Conservation (phyloP, 257 asterid species). For the Solanum chmielewskii region DNA sequence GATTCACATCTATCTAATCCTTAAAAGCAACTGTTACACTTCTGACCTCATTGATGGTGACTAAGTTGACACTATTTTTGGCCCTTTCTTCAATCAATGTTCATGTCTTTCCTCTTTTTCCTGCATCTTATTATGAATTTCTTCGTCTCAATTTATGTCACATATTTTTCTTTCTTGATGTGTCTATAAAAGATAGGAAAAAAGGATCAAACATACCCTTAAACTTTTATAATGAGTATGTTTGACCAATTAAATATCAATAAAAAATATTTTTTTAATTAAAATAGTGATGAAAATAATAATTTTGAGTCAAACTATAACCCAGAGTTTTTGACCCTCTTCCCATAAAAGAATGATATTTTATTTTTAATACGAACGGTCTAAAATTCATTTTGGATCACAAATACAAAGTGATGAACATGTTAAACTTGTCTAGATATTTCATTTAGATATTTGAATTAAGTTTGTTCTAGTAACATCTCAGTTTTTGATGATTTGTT, state of each 20-base stretch:
- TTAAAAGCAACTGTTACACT: conserved; percentile 26
- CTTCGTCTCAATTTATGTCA: background rate
- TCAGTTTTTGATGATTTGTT: background rate
- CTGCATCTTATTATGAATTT: background rate
- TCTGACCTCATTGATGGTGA: conserved; percentile 49
- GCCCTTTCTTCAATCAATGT: conserved; percentile 9
- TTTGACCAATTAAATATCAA: too few species aligned
- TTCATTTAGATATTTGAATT: background rate
- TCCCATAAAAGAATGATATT: background rate
- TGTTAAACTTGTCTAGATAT: background rate
- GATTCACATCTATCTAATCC: conserved; percentile 32
- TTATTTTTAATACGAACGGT: background rate
- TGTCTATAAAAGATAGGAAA: background rate
- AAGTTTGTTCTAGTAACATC: background rate
- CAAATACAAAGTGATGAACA: background rate
- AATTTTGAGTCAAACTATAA: too few species aligned
- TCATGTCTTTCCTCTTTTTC: background rate
- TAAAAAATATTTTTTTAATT: too few species aligned
- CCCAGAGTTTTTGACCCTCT: too few species aligned
- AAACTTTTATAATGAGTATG: too few species aligned
- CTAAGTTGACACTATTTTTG: conserved; percentile 27
- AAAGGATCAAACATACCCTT: too few species aligned
- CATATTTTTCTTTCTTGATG: background rate
- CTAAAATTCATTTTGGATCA: background rate
- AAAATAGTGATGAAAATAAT: rapidly evolving